These are phyloP conservation scores for Kalmusia sp. DNA, from an alignment of 2,329 filamentous ascomycete species.

Conservation along the genomic window DNA sequence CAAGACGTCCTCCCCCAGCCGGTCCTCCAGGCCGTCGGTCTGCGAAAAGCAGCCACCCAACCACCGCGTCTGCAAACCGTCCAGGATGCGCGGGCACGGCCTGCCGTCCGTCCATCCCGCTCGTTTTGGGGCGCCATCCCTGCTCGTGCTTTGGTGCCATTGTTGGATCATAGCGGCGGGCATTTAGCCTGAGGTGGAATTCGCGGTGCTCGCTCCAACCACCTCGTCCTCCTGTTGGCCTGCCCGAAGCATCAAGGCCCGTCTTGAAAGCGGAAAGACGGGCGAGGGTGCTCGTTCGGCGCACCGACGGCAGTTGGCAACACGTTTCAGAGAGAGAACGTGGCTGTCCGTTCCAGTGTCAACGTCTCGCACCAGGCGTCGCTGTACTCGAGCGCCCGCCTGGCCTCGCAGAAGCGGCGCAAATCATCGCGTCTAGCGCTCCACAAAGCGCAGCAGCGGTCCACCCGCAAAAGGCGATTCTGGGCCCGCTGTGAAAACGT, in stretches of 20 bases:
- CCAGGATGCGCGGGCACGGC: conserved; percentile 33
- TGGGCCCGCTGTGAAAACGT: conserved; percentile 30
- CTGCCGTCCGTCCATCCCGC: conserved; percentile 46
- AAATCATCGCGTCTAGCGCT: conserved; percentile 43
- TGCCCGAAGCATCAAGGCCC: conserved; percentile 37
- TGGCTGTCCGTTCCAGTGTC: conserved; percentile 28
- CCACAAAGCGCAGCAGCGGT: conserved; percentile 29
- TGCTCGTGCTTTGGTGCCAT: conserved; percentile 26
- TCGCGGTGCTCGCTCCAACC: conserved; percentile 21
- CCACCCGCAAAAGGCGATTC: conserved; percentile 12
- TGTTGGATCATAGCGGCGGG: conserved; percentile 25
- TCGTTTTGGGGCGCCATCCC: conserved; percentile 35
- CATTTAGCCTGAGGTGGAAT: conserved; percentile 48
- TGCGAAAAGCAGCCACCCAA: conserved; percentile 29
- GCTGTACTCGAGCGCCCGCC: conserved; percentile 9
- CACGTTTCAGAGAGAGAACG: conserved; percentile 37
- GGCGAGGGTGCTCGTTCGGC: background rate
- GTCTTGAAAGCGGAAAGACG: conserved; percentile 33
- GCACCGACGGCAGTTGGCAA: conserved; percentile 33
- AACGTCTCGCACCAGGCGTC: conserved; percentile 15
- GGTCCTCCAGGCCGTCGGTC: conserved; percentile 34
- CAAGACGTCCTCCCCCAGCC: conserved; percentile 2
- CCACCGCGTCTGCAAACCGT: conserved; percentile 25
- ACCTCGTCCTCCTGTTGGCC: conserved; percentile 24
- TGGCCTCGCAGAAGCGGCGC: conserved; percentile 37